phyloP scores from a whole-genome alignment of 2,329 filamentous ascomycete genomes.

The Calonectria multiphialidica region DNA sequence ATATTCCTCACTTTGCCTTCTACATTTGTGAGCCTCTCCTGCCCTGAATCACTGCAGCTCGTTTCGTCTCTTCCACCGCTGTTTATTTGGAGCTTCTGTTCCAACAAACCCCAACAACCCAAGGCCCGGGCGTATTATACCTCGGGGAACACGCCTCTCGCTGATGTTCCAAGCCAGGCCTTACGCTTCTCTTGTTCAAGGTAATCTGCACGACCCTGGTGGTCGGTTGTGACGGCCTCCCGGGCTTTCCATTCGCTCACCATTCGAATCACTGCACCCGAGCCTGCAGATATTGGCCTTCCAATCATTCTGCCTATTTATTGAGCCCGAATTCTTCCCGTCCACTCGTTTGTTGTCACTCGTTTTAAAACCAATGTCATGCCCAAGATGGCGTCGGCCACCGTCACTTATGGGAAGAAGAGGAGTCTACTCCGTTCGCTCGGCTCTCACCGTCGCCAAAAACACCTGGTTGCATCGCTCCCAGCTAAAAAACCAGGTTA shows the following conservation, averaged over 20 bases:
- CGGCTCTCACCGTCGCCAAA: slow-evolving; percentile 43
- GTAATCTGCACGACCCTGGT: slow-evolving; percentile 19
- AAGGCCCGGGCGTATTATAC: neutral
- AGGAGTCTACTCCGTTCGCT: slow-evolving; percentile 44
- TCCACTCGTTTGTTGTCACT: slow-evolving; percentile 18
- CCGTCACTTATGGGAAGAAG: slow-evolving; percentile 47
- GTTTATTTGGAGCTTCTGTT: neutral
- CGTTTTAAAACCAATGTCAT: slow-evolving; percentile 5
- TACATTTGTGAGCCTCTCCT: neutral
- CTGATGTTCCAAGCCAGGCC: slow-evolving; percentile 23
- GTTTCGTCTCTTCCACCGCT: neutral
- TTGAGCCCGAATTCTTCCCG: neutral
- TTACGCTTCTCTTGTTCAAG: slow-evolving; percentile 11
- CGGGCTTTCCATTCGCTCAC: neutral
- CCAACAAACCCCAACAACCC: neutral
- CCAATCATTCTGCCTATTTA: neutral
- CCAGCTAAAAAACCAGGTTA: slow-evolving; percentile 34
- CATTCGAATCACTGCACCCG: slow-evolving; percentile 20
- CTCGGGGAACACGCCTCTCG: slow-evolving; percentile 2
- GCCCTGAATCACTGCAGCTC: neutral
- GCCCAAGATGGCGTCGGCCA: slow-evolving; percentile 41
- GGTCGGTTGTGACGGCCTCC: slow-evolving; percentile 5
- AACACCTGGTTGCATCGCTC: slow-evolving; percentile 28
- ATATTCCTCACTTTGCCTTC: neutral
- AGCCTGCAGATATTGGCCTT: neutral